A percentile compares a stretch with the other conserved stretches of the same genome.
Evolutionary conservation across 768 basidiomycete species (phyloP).

Genomic region (Kwoniella sp.): DNA sequence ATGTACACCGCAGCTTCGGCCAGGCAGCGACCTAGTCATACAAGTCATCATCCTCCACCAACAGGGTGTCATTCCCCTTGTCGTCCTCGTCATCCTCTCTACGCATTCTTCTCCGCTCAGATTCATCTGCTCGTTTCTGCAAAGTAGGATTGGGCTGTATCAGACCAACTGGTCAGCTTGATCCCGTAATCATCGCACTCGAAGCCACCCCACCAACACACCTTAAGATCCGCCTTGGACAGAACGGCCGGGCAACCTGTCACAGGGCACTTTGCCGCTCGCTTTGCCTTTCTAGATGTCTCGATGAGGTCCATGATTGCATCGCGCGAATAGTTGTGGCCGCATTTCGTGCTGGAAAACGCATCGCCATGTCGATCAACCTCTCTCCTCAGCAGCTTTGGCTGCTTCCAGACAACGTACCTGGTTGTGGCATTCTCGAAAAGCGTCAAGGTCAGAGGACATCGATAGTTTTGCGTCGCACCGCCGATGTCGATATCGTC

Average conservation of each 20-base stretch:
- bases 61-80: slow-evolving; percentile 16
- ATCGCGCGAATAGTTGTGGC: slow-evolving; percentile 73
- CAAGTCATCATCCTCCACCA: slow-evolving; percentile 9
- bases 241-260: slow-evolving; percentile 42
- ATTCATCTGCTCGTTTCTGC: slow-evolving; percentile 25
- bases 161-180: neutral
- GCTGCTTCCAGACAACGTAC: slow-evolving; percentile 55
- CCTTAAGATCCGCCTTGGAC: slow-evolving; percentile 37
- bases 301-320: slow-evolving; percentile 66
- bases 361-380: neutral
- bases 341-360: slow-evolving; percentile 59
- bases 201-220: slow-evolving; percentile 12
- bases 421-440: slow-evolving; percentile 74
- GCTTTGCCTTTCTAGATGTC: neutral
- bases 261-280: slow-evolving; percentile 43
- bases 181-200: neutral
- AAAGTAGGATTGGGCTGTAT: slow-evolving; percentile 16
- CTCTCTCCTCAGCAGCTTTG: too few relatives aligned
- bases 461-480: slow-evolving; percentile 73
- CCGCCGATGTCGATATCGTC: slow-evolving; percentile 88
- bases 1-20: too few relatives aligned
- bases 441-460: slow-evolving; percentile 68
- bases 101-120: slow-evolving; percentile 4
- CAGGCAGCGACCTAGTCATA: too few relatives aligned
- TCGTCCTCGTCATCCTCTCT: slow-evolving; percentile 21